phyloP scores from a whole-genome alignment of 2,329 filamentous ascomycete species.

The Apiospora saccharicola region DNA sequence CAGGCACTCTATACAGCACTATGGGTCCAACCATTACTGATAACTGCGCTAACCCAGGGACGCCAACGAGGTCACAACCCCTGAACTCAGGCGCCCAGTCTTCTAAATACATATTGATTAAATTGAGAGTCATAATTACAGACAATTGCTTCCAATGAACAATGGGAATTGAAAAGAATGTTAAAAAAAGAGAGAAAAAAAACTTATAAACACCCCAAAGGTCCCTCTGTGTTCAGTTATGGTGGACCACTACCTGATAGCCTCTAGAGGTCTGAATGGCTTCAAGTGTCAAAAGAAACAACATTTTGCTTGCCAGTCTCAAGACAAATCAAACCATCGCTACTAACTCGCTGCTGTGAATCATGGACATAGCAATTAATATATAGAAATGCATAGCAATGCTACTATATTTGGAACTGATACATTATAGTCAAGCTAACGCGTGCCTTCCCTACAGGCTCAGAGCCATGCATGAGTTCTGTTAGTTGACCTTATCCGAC shows the following conservation, averaged over 20 bases:
- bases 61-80: neutral
- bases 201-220: too few species aligned
- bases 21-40: neutral
- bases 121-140: too few species aligned
- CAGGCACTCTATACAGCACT: neutral
- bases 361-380: neutral
- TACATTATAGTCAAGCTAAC: neutral
- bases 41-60: neutral
- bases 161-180: neutral
- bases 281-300: neutral
- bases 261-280: neutral
- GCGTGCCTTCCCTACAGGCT: neutral
- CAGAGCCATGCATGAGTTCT: neutral
- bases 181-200: neutral
- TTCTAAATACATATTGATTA: neutral
- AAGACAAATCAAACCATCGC: neutral
- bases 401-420: neutral
- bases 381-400: neutral
- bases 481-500: neutral
- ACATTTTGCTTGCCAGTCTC: neutral
- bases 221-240: neutral
- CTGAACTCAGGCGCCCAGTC: neutral
- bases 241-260: neutral
- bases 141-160: too few species aligned
- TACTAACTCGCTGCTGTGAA: neutral